These are phyloP conservation scores for Lachnellula hyalina DNA, from an alignment of 2,329 filamentous ascomycete genomes.

Conservation along the genomic window DNA sequence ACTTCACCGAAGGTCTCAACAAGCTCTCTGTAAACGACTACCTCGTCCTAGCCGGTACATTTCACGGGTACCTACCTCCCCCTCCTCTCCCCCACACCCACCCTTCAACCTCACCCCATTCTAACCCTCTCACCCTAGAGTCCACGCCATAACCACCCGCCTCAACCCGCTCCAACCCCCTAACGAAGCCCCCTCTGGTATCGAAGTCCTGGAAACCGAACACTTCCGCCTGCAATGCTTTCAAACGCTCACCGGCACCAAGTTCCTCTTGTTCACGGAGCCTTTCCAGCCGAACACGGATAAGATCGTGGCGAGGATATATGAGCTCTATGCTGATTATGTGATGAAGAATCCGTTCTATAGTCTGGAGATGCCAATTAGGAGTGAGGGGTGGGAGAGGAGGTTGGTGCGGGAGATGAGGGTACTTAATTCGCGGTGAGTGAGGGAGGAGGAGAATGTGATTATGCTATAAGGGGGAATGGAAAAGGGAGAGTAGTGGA, in stretches of 20 bases:
- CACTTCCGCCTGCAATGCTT: constrained; percentile 96
- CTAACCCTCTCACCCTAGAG: constrained; percentile 36
- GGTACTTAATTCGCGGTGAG: constrained; percentile 53
- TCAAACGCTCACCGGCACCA: constrained; percentile 87
- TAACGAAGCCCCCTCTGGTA: constrained; percentile 63
- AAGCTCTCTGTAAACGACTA: constrained; percentile 94
- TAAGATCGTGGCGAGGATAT: constrained; percentile 74
- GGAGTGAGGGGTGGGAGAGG: constrained; percentile 92
- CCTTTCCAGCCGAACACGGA: constrained; percentile 70
- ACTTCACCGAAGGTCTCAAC: constrained; percentile 81
- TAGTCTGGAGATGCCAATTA: constrained; percentile 92
- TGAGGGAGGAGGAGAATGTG: constrained; percentile 33
- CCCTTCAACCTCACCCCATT: background rate
- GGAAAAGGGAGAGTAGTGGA: background rate
- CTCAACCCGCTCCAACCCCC: constrained; percentile 56
- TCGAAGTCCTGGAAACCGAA: constrained; percentile 90
- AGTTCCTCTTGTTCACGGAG: constrained; percentile 95
- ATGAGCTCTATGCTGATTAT: constrained; percentile 92
- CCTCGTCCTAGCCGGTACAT: constrained; percentile 92
- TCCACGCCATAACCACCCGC: constrained; percentile 64
- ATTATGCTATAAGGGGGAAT: background rate
- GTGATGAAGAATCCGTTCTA: constrained; percentile 99
- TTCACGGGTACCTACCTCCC: constrained; percentile 67
- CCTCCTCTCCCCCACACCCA: constrained; percentile 26
- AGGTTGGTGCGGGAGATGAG: constrained; percentile 77